Evolutionary conservation across 805 yeast genomes (phyloP), one percentile per base, ranked within the genome.

Genomic region (Teunomyces pallodes): DNA sequence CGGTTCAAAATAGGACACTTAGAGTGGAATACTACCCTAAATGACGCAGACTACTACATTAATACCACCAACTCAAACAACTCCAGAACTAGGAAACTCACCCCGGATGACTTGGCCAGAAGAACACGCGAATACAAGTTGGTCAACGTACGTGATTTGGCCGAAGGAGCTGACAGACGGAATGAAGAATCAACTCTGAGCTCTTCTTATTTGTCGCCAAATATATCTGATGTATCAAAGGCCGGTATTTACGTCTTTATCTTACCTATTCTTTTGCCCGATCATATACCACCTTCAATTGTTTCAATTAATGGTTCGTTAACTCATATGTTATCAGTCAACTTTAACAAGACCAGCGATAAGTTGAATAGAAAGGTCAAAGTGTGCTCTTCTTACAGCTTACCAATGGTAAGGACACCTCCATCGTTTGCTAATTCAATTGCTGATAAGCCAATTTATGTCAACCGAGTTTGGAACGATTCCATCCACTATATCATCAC

Each of bases 401-500:
- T 80, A 30, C 83, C 83, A 2, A 74, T 76, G 65, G 76, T 79
- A 7, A 62, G 84, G 46, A 67, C 80, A 1, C 84, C 84, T 1
- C 84, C 84, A 0, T 76, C 81, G 4, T 75, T 77, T 60, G 82
- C 83, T 2, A 75, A 79, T 31, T 76, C 82, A 3, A 77, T 80
- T 6, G 71, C 81, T 5, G 85, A 86, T 59, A 87, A 86, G 59
- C 90, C 95, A 0, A 79, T 87, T 13, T 86, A 83, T 61, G 89
- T 87, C 31, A 86, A 84, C 60, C 75, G 87, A 52, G 75, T 82
- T 1, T 87, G 94, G 94, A 81, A 82, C 55, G 84, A 86, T 47
- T 64, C 89, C 0, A 65, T 87, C 32, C 82, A 82, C 47, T 87
- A 87, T 64, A 86, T 86, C 53, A 76, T 87, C 12, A 79, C 90